Percentiles rank a stretch among this genome's conserved stretches.
Evolutionary conservation across 805 yeast genomes (phyloP).

Genomic region (Wickerhamomyces silvicola): DNA sequence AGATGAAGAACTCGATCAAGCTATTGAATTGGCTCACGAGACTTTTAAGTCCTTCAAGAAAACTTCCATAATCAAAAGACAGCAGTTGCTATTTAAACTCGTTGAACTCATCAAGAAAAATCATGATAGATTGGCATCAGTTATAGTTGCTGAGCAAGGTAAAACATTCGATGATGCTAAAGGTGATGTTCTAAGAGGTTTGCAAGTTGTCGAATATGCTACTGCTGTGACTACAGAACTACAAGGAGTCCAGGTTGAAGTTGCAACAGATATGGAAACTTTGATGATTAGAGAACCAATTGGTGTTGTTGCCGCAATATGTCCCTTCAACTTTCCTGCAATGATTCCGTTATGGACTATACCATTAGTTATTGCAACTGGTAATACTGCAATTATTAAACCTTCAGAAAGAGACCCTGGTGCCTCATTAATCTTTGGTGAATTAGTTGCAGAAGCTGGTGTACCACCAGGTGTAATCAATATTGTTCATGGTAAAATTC

Average conservation of each 20-base stretch:
- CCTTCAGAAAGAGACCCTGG: conserved; percentile 74
- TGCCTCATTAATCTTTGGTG: conserved; percentile 66
- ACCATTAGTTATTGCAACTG: conserved; percentile 54
- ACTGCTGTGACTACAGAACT: conserved; percentile 59
- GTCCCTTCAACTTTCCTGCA: conserved; percentile 80
- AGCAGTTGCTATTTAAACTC: conserved; percentile 62
- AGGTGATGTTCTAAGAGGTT: conserved; percentile 70
- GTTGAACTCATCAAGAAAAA: conserved; percentile 57
- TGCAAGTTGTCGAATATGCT: conserved; percentile 75
- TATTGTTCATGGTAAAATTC: conserved; percentile 66
- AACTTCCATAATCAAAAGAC: conserved; percentile 39
- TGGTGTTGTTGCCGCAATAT: conserved; percentile 73
- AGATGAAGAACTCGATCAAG: conserved; percentile 52
- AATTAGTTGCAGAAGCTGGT: conserved; percentile 63
- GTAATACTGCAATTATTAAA: conserved; percentile 67
- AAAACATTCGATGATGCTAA: conserved; percentile 70
- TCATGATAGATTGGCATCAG: conserved; percentile 63
- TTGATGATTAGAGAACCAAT: conserved; percentile 64
- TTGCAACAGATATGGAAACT: conserved; percentile 70
- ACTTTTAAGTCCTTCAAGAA: conserved; percentile 42
- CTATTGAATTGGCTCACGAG: conserved; percentile 56
- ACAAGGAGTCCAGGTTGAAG: conserved; percentile 59
- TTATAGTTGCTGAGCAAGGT: conserved; percentile 66
- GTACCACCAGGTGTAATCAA: conserved; percentile 67
- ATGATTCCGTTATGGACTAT: conserved; percentile 62